These are phyloP conservation scores for Chlorociboria aeruginascens DNA, from an alignment of 495 filamentous ascomycete species.

Conservation along the genomic window DNA sequence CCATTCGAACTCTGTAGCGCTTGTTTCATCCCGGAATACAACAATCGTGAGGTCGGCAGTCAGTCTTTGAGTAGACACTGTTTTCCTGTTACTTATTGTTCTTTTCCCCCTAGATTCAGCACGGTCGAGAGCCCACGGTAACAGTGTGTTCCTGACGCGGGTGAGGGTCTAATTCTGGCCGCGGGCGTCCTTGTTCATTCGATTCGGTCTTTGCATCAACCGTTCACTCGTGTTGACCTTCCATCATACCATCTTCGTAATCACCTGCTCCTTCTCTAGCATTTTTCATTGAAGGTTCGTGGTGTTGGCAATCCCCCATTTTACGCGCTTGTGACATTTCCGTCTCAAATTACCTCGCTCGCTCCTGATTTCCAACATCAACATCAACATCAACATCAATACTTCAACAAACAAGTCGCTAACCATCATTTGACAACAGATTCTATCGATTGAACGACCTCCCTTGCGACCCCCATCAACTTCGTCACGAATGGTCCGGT, in stretches of 20 bases:
- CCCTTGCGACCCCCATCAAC: neutral
- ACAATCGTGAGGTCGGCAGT: constrained; percentile 21
- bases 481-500: constrained; percentile 5
- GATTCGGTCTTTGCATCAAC: constrained; percentile 31
- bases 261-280: constrained; percentile 10
- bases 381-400: neutral
- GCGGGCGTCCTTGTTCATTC: constrained; percentile 41
- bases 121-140: constrained; percentile 32
- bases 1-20: constrained; percentile 10
- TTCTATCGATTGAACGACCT: neutral
- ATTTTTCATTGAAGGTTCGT: constrained; percentile 18
- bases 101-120: constrained; percentile 19
- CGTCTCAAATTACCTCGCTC: constrained; percentile 4
- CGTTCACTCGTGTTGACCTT: constrained; percentile 23
- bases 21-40: constrained; percentile 5
- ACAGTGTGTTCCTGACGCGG: constrained; percentile 34
- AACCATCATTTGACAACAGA: neutral
- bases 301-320: neutral
- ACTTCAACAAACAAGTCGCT: neutral
- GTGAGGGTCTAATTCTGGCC: constrained; percentile 28
- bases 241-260: constrained; percentile 16
- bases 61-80: constrained; percentile 20
- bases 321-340: constrained; percentile 10
- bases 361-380: neutral
- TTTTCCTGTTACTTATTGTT: constrained; percentile 24